Evolutionary conservation across 2,329 filamentous ascomycete genomes (phyloP).

Genomic region (Penicillium sp.): DNA sequence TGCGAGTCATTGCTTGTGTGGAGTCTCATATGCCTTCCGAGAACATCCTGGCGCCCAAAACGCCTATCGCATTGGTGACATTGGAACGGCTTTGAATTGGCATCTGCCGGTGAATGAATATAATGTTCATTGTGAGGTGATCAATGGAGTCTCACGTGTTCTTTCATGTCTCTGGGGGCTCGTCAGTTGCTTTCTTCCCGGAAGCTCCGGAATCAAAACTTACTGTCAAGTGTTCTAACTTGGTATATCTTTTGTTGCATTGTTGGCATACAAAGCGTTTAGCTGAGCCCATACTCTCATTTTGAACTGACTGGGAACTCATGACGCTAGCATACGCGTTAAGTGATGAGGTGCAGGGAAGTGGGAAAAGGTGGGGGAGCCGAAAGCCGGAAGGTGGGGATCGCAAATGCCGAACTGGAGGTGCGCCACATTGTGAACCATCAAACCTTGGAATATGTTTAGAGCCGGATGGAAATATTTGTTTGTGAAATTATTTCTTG

Average conservation of each 20-base stretch:
- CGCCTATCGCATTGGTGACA: constrained; percentile 19
- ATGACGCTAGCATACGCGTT: neutral
- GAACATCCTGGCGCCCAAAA: constrained; percentile 25
- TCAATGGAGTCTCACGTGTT: constrained; percentile 6
- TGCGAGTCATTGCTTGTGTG: constrained; percentile 7
- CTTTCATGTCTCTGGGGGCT: constrained; percentile 12
- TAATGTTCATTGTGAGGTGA: neutral
- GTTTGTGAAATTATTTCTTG: too few relatives aligned
- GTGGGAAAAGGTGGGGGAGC: constrained; percentile 5
- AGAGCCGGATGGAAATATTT: too few relatives aligned
- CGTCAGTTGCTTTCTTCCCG: neutral
- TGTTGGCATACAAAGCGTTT: constrained; percentile 11
- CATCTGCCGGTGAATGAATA: constrained; percentile 9
- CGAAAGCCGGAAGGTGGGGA: neutral
- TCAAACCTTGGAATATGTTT: too few relatives aligned
- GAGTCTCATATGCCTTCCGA: constrained; percentile 19
- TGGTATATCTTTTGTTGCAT: constrained; percentile 20
- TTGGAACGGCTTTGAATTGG: constrained; percentile 19
- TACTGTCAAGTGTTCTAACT: constrained; percentile 20
- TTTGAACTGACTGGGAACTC: neutral
- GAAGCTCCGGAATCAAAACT: neutral
- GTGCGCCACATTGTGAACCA: neutral
- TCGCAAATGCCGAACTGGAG: neutral
- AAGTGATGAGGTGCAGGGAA: neutral
- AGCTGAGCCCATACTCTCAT: neutral